Conservation (phyloP, 2,329 filamentous ascomycete genomes). For the Ilyonectria sp. region DNA sequence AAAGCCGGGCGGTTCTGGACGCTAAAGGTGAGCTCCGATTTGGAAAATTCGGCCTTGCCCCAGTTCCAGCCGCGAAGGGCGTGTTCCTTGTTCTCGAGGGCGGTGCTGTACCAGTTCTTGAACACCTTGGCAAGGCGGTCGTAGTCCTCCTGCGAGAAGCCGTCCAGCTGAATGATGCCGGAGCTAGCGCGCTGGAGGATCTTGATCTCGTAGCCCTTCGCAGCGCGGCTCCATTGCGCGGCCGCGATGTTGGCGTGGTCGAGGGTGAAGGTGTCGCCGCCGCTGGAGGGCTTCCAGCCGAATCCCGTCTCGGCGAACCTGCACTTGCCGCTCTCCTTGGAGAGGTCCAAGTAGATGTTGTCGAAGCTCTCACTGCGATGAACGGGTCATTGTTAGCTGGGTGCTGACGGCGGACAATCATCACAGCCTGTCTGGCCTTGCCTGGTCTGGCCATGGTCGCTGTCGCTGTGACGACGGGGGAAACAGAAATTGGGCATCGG, state of each 20-base stretch:
- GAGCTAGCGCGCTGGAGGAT: constrained; percentile 84
- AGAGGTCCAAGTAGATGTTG: constrained; percentile 96
- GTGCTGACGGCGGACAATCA: constrained; percentile 25
- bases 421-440: background rate
- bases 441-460: background rate
- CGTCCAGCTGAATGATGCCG: constrained; percentile 92
- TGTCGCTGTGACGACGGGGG: background rate
- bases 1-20: constrained; percentile 97
- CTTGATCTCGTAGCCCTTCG: constrained; percentile 94
- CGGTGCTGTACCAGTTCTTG: constrained; percentile 98
- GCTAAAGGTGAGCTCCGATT: constrained; percentile 95
- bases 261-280: constrained; percentile 93
- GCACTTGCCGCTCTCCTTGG: constrained; percentile 92
- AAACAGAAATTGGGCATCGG: background rate
- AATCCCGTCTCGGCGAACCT: constrained; percentile 94
- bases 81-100: constrained; percentile 93
- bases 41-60: constrained; percentile 97
- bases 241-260: constrained; percentile 87
- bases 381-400: constrained; percentile 30
- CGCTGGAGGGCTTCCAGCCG: constrained; percentile 92
- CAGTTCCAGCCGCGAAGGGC: constrained; percentile 98
- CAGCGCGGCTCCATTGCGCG: constrained; percentile 95
- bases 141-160: constrained; percentile 94
- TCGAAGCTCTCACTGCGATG: constrained; percentile 87
- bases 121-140: constrained; percentile 93